phyloP scores from a whole-genome alignment of 805 yeast species.

The Ogataea zsoltii region DNA sequence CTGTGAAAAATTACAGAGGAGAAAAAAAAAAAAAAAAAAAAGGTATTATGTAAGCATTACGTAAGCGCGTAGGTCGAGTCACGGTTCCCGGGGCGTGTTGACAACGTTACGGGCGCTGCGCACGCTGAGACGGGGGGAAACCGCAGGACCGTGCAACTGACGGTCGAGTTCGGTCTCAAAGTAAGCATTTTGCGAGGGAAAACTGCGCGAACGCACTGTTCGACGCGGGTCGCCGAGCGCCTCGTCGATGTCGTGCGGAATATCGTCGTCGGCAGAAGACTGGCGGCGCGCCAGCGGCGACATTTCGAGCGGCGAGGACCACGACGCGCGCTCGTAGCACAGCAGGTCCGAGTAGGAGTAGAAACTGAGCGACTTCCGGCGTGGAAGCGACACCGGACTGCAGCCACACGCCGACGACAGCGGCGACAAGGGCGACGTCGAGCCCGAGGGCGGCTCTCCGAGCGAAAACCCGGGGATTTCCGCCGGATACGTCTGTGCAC shows the following conservation, averaged over 20 bases:
- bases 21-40: not conserved
- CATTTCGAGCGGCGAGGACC: not conserved
- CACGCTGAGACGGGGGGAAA: slow-evolving; percentile 1
- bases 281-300: slow-evolving; percentile 1
- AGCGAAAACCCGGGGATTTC: slow-evolving; percentile 5
- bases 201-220: not conserved
- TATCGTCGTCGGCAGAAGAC: slow-evolving; percentile 6
- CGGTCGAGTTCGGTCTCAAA: slow-evolving; percentile 1
- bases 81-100: not conserved
- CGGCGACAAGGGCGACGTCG: slow-evolving; percentile 2
- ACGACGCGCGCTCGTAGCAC: slow-evolving; percentile 26
- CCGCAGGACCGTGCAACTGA: not conserved
- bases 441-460: not conserved
- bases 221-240: slow-evolving; percentile 5
- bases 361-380: slow-evolving; percentile 33
- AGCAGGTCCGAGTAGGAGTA: slow-evolving; percentile 36
- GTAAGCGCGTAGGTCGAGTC: too few species aligned
- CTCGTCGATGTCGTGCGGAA: slow-evolving; percentile 16
- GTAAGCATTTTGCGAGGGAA: not conserved
- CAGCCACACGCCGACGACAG: not conserved
- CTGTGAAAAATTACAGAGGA: too few species aligned
- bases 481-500: slow-evolving; percentile 10
- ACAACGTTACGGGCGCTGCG: not conserved
- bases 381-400: not conserved
- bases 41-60: not conserved